phyloP scores from a whole-genome alignment of 2,329 filamentous ascomycete species.

The Didymosphaeria variabile region DNA sequence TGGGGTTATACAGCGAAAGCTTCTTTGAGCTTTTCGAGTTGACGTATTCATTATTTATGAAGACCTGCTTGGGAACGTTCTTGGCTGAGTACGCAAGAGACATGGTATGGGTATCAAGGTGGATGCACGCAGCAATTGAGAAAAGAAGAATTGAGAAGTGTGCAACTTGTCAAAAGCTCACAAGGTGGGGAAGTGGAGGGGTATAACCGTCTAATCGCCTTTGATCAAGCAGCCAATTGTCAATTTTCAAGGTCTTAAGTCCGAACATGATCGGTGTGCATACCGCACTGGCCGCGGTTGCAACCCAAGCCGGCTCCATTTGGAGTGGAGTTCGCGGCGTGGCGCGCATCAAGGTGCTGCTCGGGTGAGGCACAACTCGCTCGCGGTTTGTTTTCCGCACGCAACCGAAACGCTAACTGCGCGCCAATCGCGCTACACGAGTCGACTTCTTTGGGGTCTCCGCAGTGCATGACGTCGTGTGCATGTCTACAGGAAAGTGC shows the following conservation, averaged over 20 bases:
- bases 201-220: conserved; percentile 17
- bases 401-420: conserved; percentile 13
- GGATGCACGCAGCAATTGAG: conserved; percentile 1
- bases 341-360: background rate
- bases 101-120: conserved; percentile 27
- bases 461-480: conserved; percentile 16
- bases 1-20: conserved; percentile 60
- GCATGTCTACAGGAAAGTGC: background rate
- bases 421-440: conserved; percentile 19
- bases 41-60: conserved; percentile 52
- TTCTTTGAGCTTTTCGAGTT: conserved; percentile 54
- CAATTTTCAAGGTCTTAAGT: conserved; percentile 21
- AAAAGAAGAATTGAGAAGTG: conserved; percentile 6
- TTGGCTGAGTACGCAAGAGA: conserved; percentile 44
- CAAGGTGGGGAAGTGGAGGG: conserved; percentile 26
- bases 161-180: background rate
- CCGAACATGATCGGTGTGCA: conserved; percentile 11
- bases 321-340: conserved; percentile 3
- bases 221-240: conserved; percentile 15
- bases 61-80: conserved; percentile 51
- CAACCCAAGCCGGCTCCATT: conserved; percentile 3
- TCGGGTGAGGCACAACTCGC: conserved; percentile 20
- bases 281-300: conserved; percentile 16
- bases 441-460: conserved; percentile 20
- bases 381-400: conserved; percentile 41